Conservation (phyloP, 176 grass and related monocot genomes). For the Oryza meridionalis region DNA sequence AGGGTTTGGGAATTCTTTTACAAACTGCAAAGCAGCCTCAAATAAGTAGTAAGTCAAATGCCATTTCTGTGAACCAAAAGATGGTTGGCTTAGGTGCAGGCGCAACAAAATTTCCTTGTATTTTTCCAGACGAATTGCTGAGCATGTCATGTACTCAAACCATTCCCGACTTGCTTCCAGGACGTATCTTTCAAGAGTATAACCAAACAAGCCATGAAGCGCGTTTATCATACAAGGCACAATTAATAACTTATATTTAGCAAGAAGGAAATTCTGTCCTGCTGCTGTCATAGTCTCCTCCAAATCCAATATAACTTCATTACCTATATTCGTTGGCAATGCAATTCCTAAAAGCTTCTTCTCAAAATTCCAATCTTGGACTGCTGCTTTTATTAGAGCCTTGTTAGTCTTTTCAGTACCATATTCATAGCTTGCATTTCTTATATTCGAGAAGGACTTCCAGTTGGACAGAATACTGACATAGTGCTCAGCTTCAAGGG, state of each 20-base stretch:
- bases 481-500: neutral
- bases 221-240: slow-evolving; percentile 20
- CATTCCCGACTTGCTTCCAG: neutral
- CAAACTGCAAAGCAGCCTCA: slow-evolving; percentile 30
- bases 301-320: neutral
- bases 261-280: slow-evolving; percentile 2
- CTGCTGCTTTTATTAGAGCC: neutral
- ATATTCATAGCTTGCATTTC: neutral
- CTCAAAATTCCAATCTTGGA: neutral
- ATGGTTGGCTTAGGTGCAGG: neutral
- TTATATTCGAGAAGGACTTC: neutral
- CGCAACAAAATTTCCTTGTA: slow-evolving; percentile 8
- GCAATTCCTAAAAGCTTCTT: slow-evolving; percentile 32
- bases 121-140: neutral
- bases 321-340: neutral
- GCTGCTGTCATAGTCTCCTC: neutral
- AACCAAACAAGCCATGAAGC: slow-evolving; percentile 16
- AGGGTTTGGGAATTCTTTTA: neutral
- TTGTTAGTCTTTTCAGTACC: neutral
- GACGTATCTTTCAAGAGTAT: neutral
- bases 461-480: neutral
- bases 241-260: neutral
- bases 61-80: slow-evolving; percentile 7
- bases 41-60: neutral
- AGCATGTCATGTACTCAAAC: slow-evolving; percentile 36